A percentile compares a stretch with the other conserved stretches of the same genome.
Conservation (phyloP, 331 rosid genomes). For the Pyracantha coccinea region DNA sequence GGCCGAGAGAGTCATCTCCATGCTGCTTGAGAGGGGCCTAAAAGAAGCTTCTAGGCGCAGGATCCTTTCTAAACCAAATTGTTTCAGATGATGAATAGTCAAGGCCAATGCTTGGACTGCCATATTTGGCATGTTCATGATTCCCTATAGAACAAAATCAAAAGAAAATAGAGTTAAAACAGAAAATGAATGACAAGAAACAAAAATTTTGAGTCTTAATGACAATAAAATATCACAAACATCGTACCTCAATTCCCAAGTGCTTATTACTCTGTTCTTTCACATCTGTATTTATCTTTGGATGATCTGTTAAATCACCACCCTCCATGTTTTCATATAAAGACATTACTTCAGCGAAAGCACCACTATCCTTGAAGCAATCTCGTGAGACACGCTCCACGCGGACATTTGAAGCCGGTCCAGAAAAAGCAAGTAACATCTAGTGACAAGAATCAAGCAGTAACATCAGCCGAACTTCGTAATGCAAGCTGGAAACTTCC, state of each 20-base stretch:
- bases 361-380: conserved; percentile 65
- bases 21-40: conserved; percentile 70
- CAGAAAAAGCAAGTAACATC: conserved; percentile 78
- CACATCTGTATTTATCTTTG: conserved; percentile 24
- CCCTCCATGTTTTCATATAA: conserved; percentile 46
- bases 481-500: not conserved
- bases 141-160: conserved; percentile 43
- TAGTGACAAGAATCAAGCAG: conserved; percentile 22
- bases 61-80: conserved; percentile 77
- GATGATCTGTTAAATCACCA: conserved; percentile 25
- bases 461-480: not conserved
- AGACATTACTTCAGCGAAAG: conserved; percentile 76
- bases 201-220: not conserved
- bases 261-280: conserved; percentile 28
- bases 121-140: conserved; percentile 68
- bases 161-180: conserved; percentile 9
- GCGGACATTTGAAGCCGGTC: conserved; percentile 85
- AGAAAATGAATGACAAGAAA: not conserved
- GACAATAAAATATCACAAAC: conserved; percentile 2
- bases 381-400: conserved; percentile 65
- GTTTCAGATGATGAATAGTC: conserved; percentile 66
- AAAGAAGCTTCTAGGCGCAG: conserved; percentile 61
- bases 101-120: conserved; percentile 83
- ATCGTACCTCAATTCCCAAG: conserved; percentile 55
- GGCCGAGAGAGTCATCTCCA: conserved; percentile 81